A percentile compares a stretch with the other conserved stretches of the same genome.
Evolutionary conservation across 192 early-diverging fungal genomes (phyloP).

Genomic region (Backusella psychrophila): DNA sequence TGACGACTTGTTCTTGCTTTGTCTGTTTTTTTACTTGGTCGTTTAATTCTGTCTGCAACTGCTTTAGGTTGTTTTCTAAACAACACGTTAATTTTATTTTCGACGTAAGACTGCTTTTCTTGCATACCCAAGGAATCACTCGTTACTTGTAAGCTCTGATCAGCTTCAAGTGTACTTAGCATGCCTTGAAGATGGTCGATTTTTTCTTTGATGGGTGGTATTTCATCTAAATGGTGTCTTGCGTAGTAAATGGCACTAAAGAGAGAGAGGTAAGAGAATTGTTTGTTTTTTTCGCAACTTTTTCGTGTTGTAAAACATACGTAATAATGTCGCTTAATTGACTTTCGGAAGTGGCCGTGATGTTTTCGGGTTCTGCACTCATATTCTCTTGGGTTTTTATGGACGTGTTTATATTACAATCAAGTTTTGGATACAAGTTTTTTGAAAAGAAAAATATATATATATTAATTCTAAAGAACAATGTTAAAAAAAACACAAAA

Average conservation of each 20-base stretch:
- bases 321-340: not conserved
- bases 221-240: not conserved
- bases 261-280: too few species aligned
- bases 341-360: not conserved
- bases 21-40: not conserved
- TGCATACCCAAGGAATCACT: not conserved
- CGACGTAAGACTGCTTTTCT: not conserved
- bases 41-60: not conserved
- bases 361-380: too few species aligned
- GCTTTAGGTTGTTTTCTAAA: not conserved
- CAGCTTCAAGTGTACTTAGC: not conserved
- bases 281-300: too few species aligned
- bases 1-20: not conserved
- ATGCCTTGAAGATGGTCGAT: not conserved
- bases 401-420: too few species aligned
- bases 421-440: too few species aligned
- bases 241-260: not conserved
- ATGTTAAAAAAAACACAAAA: too few species aligned
- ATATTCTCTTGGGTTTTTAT: too few species aligned
- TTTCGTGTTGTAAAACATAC: too few species aligned
- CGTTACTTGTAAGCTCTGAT: not conserved
- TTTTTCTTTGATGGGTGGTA: not conserved
- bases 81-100: not conserved
- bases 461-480: too few species aligned
- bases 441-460: too few species aligned